phyloP scores from a whole-genome alignment of 495 filamentous ascomycete genomes.

The Aspergillus bridgeri region DNA sequence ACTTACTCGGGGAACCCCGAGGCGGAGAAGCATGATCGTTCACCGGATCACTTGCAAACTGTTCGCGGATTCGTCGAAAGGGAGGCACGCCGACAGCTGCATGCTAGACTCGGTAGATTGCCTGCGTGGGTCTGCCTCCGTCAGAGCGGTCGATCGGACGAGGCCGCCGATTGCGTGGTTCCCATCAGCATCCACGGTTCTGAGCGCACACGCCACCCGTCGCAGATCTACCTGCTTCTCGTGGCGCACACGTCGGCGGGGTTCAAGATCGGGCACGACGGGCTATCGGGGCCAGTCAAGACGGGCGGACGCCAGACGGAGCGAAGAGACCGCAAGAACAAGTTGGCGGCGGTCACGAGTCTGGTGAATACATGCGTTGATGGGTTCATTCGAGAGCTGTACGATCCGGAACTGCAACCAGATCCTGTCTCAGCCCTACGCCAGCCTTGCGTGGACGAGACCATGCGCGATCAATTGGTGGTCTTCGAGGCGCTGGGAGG shows the following conservation, averaged over 20 bases:
- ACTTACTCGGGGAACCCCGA: neutral
- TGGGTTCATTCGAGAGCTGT: conserved; percentile 57
- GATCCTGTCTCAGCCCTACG: neutral
- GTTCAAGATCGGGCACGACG: conserved; percentile 64
- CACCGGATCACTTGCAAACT: neutral
- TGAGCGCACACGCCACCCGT: conserved; percentile 56
- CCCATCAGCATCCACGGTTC: conserved; percentile 43
- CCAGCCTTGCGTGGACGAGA: conserved; percentile 56
- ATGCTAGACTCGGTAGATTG: conserved; percentile 9
- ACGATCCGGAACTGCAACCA: conserved; percentile 15
- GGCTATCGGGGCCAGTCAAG: conserved; percentile 33
- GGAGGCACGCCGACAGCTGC: conserved; percentile 6
- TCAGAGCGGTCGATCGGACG: neutral
- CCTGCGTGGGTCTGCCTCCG: conserved; percentile 9
- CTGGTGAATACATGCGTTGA: conserved; percentile 51
- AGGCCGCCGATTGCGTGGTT: conserved; percentile 11
- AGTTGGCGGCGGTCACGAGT: conserved; percentile 31
- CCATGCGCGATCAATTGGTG: conserved; percentile 76
- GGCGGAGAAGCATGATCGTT: conserved; percentile 3
- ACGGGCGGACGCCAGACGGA: neutral
- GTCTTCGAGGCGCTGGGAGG: conserved; percentile 71
- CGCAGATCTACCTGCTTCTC: conserved; percentile 67
- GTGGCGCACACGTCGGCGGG: conserved; percentile 64
- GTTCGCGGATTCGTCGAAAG: conserved; percentile 21
- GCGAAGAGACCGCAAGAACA: neutral